Evolutionary conservation across 177 flowering plant genomes (phyloP).

Genomic region (Tripterygium wilfordii): DNA sequence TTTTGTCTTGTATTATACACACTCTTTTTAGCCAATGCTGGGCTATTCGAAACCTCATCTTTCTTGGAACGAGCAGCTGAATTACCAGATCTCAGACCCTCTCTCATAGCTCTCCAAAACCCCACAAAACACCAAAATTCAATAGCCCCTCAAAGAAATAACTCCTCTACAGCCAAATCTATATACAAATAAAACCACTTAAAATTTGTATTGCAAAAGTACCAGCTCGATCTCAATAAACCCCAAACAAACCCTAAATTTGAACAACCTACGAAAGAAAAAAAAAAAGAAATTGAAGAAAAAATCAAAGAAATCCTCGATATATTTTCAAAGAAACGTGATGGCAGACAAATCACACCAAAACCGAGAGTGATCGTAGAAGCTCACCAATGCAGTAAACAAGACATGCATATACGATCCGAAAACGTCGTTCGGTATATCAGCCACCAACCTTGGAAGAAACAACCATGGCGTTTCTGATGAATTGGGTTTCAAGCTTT

Average conservation of each 20-base stretch:
- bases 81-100: slow-evolving; percentile 12
- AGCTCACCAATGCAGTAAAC: background rate
- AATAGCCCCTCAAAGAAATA: background rate
- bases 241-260: no score
- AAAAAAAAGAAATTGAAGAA: no score
- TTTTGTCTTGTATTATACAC: no score
- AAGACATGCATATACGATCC: no score
- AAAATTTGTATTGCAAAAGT: no score
- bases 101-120: slow-evolving; percentile 13
- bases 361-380: background rate
- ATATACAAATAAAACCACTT: background rate
- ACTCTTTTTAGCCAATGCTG: background rate
- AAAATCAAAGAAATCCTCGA: background rate
- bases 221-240: no score
- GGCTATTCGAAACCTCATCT: background rate
- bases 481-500: no score
- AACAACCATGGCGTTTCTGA: no score
- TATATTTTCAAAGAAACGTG: background rate
- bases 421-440: no score
- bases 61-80: background rate
- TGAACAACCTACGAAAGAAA: no score
- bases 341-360: background rate
- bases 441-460: no score
- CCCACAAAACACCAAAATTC: background rate
- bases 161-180: background rate